These are phyloP conservation scores for Trichoderma sp. DNA, from an alignment of 2,329 filamentous ascomycete species.

Conservation along the genomic window DNA sequence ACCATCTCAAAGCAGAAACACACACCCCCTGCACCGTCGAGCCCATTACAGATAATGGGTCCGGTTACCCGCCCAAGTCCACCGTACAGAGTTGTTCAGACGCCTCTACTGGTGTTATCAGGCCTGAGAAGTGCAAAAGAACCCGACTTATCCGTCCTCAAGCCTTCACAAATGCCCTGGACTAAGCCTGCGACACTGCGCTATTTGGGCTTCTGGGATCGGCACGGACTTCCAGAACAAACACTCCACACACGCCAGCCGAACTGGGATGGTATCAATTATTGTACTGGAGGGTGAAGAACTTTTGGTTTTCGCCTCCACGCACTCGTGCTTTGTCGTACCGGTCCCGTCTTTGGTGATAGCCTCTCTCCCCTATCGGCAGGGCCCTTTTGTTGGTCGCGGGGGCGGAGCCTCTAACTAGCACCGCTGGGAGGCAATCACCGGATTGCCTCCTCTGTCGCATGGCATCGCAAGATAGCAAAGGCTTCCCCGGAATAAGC, in stretches of 20 bases:
- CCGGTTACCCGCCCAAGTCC: background rate
- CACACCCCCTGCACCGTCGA: background rate
- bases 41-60: background rate
- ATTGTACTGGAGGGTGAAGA: background rate
- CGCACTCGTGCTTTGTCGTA: background rate
- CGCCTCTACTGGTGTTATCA: constrained; percentile 7
- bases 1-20: background rate
- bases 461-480: background rate
- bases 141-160: constrained; percentile 16
- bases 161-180: background rate
- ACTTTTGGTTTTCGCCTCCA: constrained; percentile 16
- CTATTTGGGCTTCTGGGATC: constrained; percentile 9
- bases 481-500: background rate
- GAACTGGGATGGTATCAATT: background rate
- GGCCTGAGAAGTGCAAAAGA: constrained; percentile 2
- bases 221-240: constrained; percentile 4
- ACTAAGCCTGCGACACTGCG: background rate
- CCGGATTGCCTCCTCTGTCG: constrained; percentile 5
- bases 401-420: background rate
- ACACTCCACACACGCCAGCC: constrained; percentile 2
- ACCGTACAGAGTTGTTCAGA: constrained; percentile 10
- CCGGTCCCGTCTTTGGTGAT: background rate
- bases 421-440: background rate
- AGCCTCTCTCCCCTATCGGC: constrained; percentile 6
- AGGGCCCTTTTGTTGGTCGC: background rate